A percentile compares a stretch with the other conserved stretches of the same genome.
These are phyloP conservation scores for Alloascoidea africana DNA, from an alignment of 805 yeast species.

Conservation along the genomic window DNA sequence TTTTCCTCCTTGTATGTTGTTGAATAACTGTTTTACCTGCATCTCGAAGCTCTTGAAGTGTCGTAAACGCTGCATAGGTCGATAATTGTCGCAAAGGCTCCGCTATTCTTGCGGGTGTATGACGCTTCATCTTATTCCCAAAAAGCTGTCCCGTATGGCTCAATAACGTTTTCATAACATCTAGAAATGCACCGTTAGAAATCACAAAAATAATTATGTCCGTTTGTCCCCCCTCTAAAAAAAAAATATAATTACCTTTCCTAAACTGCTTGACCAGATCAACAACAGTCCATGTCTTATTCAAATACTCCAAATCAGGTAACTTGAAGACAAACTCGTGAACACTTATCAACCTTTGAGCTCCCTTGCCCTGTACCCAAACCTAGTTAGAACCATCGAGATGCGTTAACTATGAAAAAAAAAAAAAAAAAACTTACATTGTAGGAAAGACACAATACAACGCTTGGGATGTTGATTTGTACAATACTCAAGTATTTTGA, in stretches of 20 bases:
- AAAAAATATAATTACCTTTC: too few relatives aligned
- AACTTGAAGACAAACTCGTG: constrained; percentile 52
- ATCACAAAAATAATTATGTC: too few relatives aligned
- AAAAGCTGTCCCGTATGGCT: constrained; percentile 64
- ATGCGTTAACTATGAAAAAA: neutral
- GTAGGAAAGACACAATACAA: constrained; percentile 54
- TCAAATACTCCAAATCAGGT: constrained; percentile 42
- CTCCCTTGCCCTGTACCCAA: constrained; percentile 38
- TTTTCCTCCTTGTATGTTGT: neutral
- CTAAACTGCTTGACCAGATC: constrained; percentile 52
- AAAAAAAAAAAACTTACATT: constrained; percentile 18
- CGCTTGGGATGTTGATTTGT: constrained; percentile 33
- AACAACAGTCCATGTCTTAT: constrained; percentile 56
- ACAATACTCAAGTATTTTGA: constrained; percentile 57
- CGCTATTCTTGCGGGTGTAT: constrained; percentile 13
- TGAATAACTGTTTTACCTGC: neutral
- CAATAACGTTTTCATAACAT: constrained; percentile 36
- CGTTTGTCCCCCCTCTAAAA: too few relatives aligned
- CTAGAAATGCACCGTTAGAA: too few relatives aligned
- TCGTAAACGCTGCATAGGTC: constrained; percentile 17
- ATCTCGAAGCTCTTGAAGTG: constrained; percentile 1
- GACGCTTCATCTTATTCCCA: constrained; percentile 52
- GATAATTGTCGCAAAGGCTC: constrained; percentile 16
- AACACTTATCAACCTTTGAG: constrained; percentile 57
- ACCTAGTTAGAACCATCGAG: too few relatives aligned